Percentiles rank a stretch among this genome's conserved stretches.
Evolutionary conservation across 257 asterid species (phyloP).

Genomic region (Leonotis leonurus): DNA sequence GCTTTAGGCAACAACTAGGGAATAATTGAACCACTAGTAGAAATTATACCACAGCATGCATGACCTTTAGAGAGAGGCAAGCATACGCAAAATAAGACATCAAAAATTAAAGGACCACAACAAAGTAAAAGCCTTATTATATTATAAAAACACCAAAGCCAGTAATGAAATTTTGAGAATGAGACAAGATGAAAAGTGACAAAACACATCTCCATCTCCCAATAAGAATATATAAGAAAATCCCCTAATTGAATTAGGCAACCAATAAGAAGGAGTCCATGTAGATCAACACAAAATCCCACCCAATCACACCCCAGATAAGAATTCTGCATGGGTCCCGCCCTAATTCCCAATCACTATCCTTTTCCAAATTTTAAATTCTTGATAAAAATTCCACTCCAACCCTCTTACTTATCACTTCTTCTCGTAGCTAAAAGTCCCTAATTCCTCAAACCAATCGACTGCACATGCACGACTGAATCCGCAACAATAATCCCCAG

Average conservation of each 20-base stretch:
- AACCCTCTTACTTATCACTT: too few relatives aligned
- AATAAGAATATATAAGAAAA: constrained; percentile 30
- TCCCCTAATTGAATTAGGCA: constrained; percentile 25
- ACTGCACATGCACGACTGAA: background rate
- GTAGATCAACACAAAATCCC: constrained; percentile 27
- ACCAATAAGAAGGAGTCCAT: constrained; percentile 41
- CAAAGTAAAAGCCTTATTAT: too few relatives aligned
- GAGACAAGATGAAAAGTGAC: background rate
- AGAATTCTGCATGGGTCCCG: constrained; percentile 21
- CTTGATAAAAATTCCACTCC: too few relatives aligned
- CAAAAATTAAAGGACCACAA: too few relatives aligned
- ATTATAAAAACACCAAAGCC: constrained; percentile 17
- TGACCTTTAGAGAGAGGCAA: too few relatives aligned
- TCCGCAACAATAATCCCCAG: background rate
- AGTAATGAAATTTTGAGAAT: background rate
- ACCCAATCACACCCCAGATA: constrained; percentile 45
- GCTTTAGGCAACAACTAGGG: constrained; percentile 2
- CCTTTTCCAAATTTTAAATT: background rate
- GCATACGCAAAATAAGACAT: too few relatives aligned
- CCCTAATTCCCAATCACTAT: background rate
- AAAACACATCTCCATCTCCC: constrained; percentile 11
- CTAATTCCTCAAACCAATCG: background rate
- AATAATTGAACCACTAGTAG: constrained; percentile 33
- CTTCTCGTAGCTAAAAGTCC: too few relatives aligned
- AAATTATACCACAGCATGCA: too few relatives aligned